phyloP scores from a whole-genome alignment of 192 early-diverging fungal genomes.

The Entomortierella chlamydospora region DNA sequence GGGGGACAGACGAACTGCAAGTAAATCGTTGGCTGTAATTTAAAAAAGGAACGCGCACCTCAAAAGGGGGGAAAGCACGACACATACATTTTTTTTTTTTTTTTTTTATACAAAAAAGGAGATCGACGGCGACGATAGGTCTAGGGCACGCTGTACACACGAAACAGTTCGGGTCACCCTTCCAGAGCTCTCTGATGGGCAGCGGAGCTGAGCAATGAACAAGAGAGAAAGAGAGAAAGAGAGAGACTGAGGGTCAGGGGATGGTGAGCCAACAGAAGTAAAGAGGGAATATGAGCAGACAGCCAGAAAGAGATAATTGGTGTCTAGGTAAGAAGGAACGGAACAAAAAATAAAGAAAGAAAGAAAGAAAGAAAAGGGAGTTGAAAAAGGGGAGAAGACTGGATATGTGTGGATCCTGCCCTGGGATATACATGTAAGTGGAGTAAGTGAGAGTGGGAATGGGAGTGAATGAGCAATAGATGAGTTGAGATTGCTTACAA shows the following conservation, averaged over 20 bases:
- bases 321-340: neutral
- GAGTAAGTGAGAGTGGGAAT: neutral
- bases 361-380: neutral
- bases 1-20: neutral
- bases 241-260: neutral
- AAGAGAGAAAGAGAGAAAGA: too few species aligned
- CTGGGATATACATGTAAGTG: neutral
- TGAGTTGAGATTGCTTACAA: too few species aligned
- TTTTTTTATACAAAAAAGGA: neutral
- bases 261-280: neutral
- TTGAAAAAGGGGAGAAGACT: neutral
- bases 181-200: neutral
- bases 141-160: neutral
- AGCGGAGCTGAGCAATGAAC: neutral
- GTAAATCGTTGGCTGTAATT: neutral
- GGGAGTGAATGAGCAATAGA: neutral
- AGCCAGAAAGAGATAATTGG: neutral
- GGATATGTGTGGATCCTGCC: neutral
- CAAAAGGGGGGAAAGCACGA: too few species aligned
- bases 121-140: neutral
- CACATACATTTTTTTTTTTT: neutral
- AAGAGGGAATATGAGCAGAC: neutral
- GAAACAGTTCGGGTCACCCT: conserved; percentile 3
- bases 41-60: conserved; percentile 1
- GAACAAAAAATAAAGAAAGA: neutral